phyloP scores from a whole-genome alignment of 2,329 filamentous ascomycete species.

The Diaporthe aspalathi region DNA sequence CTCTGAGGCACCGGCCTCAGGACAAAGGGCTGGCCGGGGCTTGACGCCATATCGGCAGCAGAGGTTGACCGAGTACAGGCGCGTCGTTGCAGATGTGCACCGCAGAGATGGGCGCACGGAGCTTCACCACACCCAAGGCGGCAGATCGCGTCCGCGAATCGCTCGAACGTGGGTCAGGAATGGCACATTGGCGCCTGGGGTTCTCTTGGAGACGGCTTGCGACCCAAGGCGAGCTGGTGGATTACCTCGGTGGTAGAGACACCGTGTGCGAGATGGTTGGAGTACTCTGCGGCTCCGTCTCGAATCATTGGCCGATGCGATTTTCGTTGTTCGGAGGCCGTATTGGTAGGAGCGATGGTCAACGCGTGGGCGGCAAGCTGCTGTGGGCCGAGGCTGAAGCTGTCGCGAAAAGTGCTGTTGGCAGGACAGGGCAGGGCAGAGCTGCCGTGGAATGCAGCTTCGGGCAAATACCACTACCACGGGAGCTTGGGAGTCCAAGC shows the following conservation, averaged over 20 bases:
- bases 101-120: background rate
- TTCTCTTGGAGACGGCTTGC: background rate
- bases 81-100: background rate
- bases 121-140: background rate
- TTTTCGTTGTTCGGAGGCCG: background rate
- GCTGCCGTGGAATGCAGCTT: background rate
- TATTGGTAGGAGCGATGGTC: background rate
- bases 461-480: background rate
- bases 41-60: slow-evolving; percentile 40
- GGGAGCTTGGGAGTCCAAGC: too few relatives aligned
- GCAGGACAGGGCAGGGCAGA: too few relatives aligned
- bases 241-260: background rate
- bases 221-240: too few relatives aligned
- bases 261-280: too few relatives aligned
- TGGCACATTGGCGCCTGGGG: background rate
- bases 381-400: slow-evolving; percentile 14
- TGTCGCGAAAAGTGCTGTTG: slow-evolving; percentile 10
- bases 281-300: background rate
- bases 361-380: too few relatives aligned
- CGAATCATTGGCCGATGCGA: too few relatives aligned
- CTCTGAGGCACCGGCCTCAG: slow-evolving; percentile 72
- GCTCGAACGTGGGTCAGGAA: background rate
- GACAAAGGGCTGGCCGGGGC: slow-evolving; percentile 57
- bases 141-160: background rate
- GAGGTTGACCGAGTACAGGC: background rate